Conservation (phyloP, 108 stramenopile genomes). For the Stephanodiscus minutulus region DNA sequence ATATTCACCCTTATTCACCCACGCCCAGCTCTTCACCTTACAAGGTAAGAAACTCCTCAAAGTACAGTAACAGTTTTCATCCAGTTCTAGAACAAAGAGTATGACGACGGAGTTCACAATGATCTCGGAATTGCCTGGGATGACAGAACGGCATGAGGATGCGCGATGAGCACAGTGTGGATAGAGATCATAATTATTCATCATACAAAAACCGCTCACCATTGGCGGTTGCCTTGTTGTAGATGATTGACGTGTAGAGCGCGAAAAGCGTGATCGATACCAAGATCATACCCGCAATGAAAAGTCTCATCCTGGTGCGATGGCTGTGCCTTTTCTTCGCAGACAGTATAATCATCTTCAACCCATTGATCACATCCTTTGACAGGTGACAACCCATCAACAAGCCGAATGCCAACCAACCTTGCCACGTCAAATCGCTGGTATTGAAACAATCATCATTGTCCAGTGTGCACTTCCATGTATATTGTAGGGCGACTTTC, state of each 20-base stretch:
- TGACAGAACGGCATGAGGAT: no score
- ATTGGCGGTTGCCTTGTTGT: constrained; percentile 10
- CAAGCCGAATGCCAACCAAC: constrained; percentile 12
- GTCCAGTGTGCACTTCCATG: constrained; percentile 9
- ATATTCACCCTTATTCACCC: no score
- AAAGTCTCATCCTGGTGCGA: constrained; percentile 2
- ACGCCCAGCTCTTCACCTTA: no score
- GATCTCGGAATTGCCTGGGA: constrained; percentile 12
- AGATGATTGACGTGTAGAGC: constrained; percentile 1
- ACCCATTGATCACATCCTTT: constrained; percentile 16
- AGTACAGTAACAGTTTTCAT: constrained; percentile 1
- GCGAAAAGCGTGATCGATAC: neutral
- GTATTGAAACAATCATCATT: neutral
- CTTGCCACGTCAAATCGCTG: neutral
- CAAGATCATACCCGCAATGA: neutral
- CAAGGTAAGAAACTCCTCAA: no score
- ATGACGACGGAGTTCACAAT: constrained; percentile 19
- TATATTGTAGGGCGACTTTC: constrained; percentile 5
- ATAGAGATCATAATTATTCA: neutral
- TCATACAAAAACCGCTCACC: neutral
- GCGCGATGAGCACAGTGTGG: neutral
- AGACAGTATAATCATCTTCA: constrained; percentile 7
- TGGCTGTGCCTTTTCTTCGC: constrained; percentile 7
- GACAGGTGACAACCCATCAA: constrained; percentile 5
- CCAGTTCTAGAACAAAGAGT: constrained; percentile 11